These are phyloP conservation scores for Saturnispora hagleri DNA, from an alignment of 805 yeast genomes.

Conservation along the genomic window DNA sequence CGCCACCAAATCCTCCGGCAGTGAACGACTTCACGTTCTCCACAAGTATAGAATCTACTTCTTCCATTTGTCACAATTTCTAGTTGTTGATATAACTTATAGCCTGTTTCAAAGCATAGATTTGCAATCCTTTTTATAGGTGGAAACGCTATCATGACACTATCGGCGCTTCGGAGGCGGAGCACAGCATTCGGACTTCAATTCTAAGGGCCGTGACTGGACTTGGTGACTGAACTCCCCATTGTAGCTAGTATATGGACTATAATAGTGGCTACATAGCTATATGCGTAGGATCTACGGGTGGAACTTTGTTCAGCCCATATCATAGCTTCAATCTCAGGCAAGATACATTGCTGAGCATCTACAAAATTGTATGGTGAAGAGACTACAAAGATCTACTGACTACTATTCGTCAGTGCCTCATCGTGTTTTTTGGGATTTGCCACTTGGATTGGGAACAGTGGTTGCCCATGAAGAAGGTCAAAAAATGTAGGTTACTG, in stretches of 20 bases:
- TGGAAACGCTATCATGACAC: background rate
- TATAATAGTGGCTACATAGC: background rate
- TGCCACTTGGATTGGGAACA: too few relatives aligned
- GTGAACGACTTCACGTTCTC: conserved; percentile 82
- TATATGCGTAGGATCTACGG: background rate
- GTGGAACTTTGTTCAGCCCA: background rate
- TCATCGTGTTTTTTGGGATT: too few relatives aligned
- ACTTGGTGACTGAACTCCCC: background rate
- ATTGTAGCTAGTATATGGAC: background rate
- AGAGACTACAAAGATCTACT: background rate
- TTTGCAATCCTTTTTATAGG: background rate
- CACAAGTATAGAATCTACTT: conserved; percentile 34
- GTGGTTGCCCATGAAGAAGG: too few relatives aligned
- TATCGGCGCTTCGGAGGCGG: conserved; percentile 4
- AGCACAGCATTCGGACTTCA: background rate
- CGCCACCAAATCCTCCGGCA: conserved; percentile 95
- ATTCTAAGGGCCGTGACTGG: background rate
- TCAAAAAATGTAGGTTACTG: too few relatives aligned
- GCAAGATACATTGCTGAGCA: background rate
- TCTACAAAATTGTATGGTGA: background rate
- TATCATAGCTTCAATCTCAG: background rate
- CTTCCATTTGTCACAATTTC: conserved; percentile 18
- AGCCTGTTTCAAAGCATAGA: background rate
- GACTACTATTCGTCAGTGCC: too few relatives aligned
- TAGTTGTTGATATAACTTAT: background rate